These are phyloP conservation scores for Cairneyella variabilis DNA, from an alignment of 495 filamentous ascomycete genomes.

Conservation along the genomic window DNA sequence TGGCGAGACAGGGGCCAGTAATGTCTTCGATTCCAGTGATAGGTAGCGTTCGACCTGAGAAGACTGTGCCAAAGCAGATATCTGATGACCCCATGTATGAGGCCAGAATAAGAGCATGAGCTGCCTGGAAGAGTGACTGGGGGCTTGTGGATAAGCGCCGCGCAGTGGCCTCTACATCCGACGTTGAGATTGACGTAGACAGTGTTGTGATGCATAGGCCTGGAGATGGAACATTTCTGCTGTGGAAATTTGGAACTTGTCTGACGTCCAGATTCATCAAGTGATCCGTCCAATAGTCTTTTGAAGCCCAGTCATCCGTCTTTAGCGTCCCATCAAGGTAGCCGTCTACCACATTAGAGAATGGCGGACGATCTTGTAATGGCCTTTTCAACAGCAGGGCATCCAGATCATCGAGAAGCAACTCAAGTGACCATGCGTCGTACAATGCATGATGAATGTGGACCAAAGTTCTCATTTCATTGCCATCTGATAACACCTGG, in stretches of 20 bases:
- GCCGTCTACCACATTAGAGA: conserved; percentile 40
- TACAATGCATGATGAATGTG: conserved; percentile 76
- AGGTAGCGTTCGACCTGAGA: conserved; percentile 69
- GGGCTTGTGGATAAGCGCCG: conserved; percentile 32
- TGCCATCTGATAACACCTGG: conserved; percentile 36
- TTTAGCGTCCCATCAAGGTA: conserved; percentile 26
- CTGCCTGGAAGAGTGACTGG: conserved; percentile 68
- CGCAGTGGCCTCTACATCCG: conserved; percentile 25
- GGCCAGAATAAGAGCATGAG: conserved; percentile 61
- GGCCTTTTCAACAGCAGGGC: conserved; percentile 30
- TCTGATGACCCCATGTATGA: conserved; percentile 60
- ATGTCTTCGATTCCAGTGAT: conserved; percentile 63
- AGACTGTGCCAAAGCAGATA: conserved; percentile 69
- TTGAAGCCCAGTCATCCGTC: conserved; percentile 26
- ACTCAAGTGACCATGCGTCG: conserved; percentile 80
- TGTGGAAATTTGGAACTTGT: conserved; percentile 41
- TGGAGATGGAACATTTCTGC: conserved; percentile 7
- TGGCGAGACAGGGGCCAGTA: conserved; percentile 67
- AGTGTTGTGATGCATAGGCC: conserved; percentile 14
- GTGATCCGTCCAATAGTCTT: conserved; percentile 52
- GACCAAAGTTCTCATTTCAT: conserved; percentile 33
- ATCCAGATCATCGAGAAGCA: conserved; percentile 61
- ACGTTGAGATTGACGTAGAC: conserved; percentile 17
- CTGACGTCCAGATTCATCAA: conserved; percentile 41
- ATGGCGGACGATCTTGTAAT: conserved; percentile 44